These are phyloP conservation scores for Eucalyptus lansdowneana DNA, from an alignment of 345 rosid genomes.

Conservation along the genomic window DNA sequence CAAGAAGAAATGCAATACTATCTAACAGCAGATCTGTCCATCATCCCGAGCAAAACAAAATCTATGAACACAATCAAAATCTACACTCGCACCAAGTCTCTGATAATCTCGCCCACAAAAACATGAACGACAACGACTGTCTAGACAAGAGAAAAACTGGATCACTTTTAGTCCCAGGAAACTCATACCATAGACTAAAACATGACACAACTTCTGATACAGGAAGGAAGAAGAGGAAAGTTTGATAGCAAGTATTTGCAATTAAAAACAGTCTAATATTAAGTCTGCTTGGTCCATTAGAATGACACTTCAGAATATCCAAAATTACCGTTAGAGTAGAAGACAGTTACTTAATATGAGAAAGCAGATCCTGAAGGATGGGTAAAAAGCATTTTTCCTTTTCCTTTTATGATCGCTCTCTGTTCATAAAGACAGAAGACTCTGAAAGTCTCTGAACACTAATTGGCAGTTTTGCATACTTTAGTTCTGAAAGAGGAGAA, in stretches of 20 bases:
- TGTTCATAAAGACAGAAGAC: background rate
- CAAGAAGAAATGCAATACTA: background rate
- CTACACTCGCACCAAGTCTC: background rate
- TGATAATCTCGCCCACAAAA: background rate
- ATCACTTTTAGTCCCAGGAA: background rate
- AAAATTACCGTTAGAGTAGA: background rate
- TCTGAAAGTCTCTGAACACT: background rate
- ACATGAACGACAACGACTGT: background rate
- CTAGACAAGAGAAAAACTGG: background rate
- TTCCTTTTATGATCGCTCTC: background rate
- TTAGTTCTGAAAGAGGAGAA: background rate
- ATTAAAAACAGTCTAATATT: background rate
- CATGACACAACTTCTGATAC: background rate
- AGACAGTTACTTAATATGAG: background rate
- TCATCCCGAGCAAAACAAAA: background rate
- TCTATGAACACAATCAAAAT: background rate
- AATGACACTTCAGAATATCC: background rate
- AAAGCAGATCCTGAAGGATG: background rate
- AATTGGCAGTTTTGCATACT: background rate
- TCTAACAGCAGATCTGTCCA: background rate
- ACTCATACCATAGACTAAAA: background rate
- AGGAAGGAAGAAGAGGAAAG: background rate
- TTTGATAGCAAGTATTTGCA: background rate
- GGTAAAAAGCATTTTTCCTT: background rate
- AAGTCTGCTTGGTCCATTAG: background rate